Base-by-base conservation (phyloP, 768 basidiomycete genomes). In the Mycena leptocephala region DNA sequence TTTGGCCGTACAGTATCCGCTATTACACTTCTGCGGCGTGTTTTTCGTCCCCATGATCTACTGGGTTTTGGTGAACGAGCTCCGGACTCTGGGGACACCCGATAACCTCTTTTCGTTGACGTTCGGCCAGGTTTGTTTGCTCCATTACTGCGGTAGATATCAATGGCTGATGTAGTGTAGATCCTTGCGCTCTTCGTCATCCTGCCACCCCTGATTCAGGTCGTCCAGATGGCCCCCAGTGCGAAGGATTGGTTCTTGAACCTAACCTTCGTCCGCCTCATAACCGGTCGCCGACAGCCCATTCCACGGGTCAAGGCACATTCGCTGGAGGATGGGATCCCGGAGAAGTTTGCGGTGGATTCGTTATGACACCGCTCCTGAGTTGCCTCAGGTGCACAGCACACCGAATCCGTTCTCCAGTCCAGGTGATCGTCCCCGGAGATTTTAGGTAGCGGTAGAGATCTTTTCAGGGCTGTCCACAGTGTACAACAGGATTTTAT, bases 91-190 rank as follows among this genome's bases (percentile, higher is more conserved):
- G 0, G 62, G 39, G 3, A 43, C 71, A 6, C 71, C 71, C 5
- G 71, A 72, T 39, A 72, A 72, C 24, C 4, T 72, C 1, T 72
- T 72, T 55, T 56, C 71, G 0, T 20, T 26, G 6, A 56, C 71
- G 10, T 72, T 72, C 20, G 72, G 72, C 64, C 72, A 73, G 72
- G 72, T 73, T 20, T 13, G 64, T 73, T n/a, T 14, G 16, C 28
- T 16, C 3, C 35, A 14, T 30, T n/a, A 1, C 33, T 43, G 5
- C 4, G 9, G 16, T 13, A 30, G 1, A 3, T 16, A 5, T 48
- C 3, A 61, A 24, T 0, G 35, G 35, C 9, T 14, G n/a, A 10
- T 10, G 20, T 24, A 6, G 7, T 37, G 35, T 37, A 73, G 72
- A 48, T 73, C 18, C 32, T 73, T 9, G 72, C 72, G 1, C n/a